Base-by-base conservation (phyloP, 371 early-diverging fungal species). In the Lichtheimia hyalospora region DNA sequence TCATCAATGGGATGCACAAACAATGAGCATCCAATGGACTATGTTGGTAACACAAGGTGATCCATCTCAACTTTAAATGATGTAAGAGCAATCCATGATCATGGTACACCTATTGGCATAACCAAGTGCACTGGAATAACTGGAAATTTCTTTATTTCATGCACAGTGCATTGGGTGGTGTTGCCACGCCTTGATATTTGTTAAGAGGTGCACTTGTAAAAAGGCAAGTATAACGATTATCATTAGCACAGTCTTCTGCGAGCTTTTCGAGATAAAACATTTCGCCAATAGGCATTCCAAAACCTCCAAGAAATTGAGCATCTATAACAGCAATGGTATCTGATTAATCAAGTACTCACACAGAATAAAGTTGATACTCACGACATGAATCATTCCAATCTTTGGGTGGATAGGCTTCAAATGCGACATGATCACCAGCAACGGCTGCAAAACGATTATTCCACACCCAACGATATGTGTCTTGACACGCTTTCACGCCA, bases 181-280 rank as follows among this genome's bases (percentile, higher is more conserved):
- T 60, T 40, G 76, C 76, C 24, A 79, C 69, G 6, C 79, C 79
- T 24, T 66, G 41, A 25, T 64, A 50, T 53, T 74, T 75, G 61
- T 79, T 75, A 34, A 75, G 54, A 49, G 79, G 79, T 1, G 79
- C 79, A 13, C 68, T 69, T 1, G 76, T 75, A 40, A 79, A 74
- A 49, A 75, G 69, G 28, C 60, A 79, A 15, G 67, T 67, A 40
- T 79, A 76, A 0, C 66, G 57, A 3, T 60, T 62, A 34, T 74
- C 73, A 15, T 75, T 59, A 2, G 64, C 74, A 20, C 66, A 74
- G 39, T 76, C 76, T n/a, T 72, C 69, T 1, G 79, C 79, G 23
- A 79, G 57, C 4, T 52, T 53, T 42, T 74, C 76, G 23, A 79
- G 54, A 39, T 67, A 62, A 52, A 75, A 71, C 66, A 79, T 52